phyloP scores from a whole-genome alignment of 441 rosid species.

The Raphanus hybrid region DNA sequence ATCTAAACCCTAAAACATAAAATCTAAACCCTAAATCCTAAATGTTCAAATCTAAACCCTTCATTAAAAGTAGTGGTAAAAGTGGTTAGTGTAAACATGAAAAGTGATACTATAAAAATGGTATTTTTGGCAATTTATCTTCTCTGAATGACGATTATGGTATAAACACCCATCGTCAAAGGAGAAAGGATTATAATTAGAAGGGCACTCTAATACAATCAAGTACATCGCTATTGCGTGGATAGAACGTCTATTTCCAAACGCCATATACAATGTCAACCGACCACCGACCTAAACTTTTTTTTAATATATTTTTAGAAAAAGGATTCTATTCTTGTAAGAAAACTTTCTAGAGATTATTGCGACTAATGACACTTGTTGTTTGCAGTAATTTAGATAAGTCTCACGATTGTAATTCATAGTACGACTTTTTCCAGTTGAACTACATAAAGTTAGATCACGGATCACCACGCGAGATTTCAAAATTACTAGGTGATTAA shows the following conservation, averaged over 20 bases:
- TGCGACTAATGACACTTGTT: slow-evolving; percentile 22
- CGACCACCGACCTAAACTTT: slow-evolving; percentile 31
- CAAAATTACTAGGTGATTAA: too few species aligned
- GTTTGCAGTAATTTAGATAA: slow-evolving; percentile 24
- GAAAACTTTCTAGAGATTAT: not conserved
- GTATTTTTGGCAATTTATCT: too few species aligned
- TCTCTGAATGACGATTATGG: not conserved
- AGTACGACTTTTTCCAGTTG: slow-evolving; percentile 27
- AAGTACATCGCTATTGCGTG: slow-evolving; percentile 20
- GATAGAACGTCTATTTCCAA: slow-evolving; percentile 41
- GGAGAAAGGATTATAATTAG: not conserved
- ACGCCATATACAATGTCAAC: slow-evolving; percentile 36
- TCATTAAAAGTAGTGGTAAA: too few species aligned
- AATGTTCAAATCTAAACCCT: too few species aligned
- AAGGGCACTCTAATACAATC: not conserved
- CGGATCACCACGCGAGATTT: not conserved
- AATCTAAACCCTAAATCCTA: too few species aligned
- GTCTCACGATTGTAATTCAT: slow-evolving; percentile 16
- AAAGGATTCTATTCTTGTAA: not conserved
- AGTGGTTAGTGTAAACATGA: too few species aligned
- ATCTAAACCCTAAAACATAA: too few species aligned
- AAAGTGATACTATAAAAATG: too few species aligned
- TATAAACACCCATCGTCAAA: not conserved
- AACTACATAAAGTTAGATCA: not conserved
- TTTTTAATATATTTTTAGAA: too few species aligned